Evolutionary conservation across 2,329 filamentous ascomycete species (phyloP).

Genomic region (Aureobasidium sp.): DNA sequence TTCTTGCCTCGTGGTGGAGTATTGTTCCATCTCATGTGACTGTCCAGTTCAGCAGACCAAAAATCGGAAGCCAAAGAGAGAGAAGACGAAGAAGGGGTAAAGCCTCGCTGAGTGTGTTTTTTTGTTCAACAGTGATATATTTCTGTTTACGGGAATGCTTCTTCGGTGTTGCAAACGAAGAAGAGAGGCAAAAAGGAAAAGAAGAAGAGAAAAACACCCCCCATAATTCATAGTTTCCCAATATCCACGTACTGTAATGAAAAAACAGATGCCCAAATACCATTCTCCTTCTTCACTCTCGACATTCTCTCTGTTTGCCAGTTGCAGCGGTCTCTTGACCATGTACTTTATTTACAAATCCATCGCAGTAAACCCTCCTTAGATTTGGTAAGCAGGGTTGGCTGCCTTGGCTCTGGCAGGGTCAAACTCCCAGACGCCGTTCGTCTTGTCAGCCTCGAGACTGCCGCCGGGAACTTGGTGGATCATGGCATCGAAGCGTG

Average conservation of each 20-base stretch:
- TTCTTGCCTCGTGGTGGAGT: too few species aligned
- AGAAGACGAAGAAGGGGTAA: too few species aligned
- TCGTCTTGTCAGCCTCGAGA: conserved; percentile 56
- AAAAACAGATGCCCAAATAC: background rate
- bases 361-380: background rate
- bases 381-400: background rate
- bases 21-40: too few species aligned
- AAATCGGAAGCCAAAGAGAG: too few species aligned
- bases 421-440: conserved; percentile 58
- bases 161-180: background rate
- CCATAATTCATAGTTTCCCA: background rate
- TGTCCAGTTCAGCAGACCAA: too few species aligned
- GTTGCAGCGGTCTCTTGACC: background rate
- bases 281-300: background rate
- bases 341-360: background rate
- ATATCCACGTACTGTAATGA: background rate
- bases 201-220: background rate
- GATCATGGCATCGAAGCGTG: conserved; percentile 40
- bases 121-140: background rate
- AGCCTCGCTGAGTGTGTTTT: too few species aligned
- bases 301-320: background rate
- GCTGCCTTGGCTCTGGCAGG: conserved; percentile 2
- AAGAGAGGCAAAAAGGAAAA: background rate
- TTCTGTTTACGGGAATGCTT: background rate
- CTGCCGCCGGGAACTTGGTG: conserved; percentile 32